Conservation (phyloP, 371 early-diverging fungal genomes). For the Mycotypha africana region DNA sequence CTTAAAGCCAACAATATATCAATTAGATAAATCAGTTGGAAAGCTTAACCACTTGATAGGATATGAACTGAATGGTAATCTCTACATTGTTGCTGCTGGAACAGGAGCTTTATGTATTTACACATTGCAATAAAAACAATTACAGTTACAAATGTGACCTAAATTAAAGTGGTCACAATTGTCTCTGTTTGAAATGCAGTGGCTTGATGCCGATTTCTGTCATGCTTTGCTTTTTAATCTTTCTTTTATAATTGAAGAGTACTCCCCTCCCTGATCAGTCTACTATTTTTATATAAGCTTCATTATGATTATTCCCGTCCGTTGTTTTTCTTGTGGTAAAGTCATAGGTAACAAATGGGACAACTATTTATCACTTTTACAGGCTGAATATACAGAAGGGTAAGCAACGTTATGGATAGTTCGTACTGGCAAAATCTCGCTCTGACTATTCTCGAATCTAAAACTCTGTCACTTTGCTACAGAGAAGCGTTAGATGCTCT, state of each 20-base stretch:
- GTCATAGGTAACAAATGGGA: constrained; percentile 99
- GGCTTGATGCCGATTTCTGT: no score
- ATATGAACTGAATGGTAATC: neutral
- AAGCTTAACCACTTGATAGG: constrained; percentile 14
- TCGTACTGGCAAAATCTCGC: no score
- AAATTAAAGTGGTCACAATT: no score
- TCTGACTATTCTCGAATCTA: no score
- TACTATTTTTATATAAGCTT: neutral
- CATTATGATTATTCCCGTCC: constrained; percentile 93
- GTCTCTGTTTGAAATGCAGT: no score
- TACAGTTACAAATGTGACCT: neutral
- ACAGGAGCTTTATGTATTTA: constrained; percentile 8
- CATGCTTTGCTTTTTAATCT: no score
- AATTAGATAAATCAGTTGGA: constrained; percentile 7
- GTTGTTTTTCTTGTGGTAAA: constrained; percentile 98
- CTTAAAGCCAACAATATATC: constrained; percentile 3
- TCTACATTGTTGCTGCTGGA: constrained; percentile 16
- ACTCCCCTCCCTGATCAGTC: no score
- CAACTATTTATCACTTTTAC: constrained; percentile 80
- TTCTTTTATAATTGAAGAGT: no score
- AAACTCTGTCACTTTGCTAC: no score
- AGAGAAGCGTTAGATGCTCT: constrained; percentile 91
- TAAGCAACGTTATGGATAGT: no score
- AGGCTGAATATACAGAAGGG: constrained; percentile 74
- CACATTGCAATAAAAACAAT: constrained; percentile 9